phyloP scores from a whole-genome alignment of 768 basidiomycete genomes.

The Suillus cothurnatus region DNA sequence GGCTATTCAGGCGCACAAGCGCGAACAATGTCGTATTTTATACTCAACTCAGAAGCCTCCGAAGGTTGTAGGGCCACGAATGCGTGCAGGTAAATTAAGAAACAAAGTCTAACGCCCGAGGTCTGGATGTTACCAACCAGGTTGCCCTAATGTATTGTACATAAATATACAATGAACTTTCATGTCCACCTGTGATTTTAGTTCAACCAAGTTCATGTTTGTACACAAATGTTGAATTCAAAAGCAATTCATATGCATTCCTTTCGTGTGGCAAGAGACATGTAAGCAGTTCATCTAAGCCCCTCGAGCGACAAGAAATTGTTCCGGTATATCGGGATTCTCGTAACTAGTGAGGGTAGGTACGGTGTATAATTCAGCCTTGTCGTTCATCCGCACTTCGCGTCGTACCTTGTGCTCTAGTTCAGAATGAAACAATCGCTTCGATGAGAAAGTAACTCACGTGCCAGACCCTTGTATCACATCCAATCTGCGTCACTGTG shows the following conservation, averaged over 20 bases:
- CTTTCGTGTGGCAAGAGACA: not conserved
- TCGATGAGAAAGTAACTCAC: constrained; percentile 36
- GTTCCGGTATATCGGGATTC: constrained; percentile 68
- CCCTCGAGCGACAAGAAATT: constrained; percentile 63
- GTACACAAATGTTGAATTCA: not conserved
- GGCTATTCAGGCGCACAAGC: constrained; percentile 21
- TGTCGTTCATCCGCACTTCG: constrained; percentile 35
- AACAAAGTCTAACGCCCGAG: not conserved
- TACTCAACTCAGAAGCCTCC: constrained; percentile 10
- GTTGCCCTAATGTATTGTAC: not conserved
- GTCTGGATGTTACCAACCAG: not conserved
- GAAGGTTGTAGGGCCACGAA: constrained; percentile 29
- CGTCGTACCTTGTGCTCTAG: constrained; percentile 46
- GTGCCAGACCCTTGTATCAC: constrained; percentile 71
- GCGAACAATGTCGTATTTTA: constrained; percentile 13
- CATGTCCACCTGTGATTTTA: not conserved
- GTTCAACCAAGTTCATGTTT: not conserved
- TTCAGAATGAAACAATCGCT: constrained; percentile 6
- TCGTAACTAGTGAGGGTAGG: constrained; percentile 56
- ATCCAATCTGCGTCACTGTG: constrained; percentile 63
- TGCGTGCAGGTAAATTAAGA: constrained; percentile 11
- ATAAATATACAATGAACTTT: not conserved
- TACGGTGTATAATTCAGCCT: constrained; percentile 40
- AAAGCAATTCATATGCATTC: not conserved
- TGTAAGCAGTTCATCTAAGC: not conserved